Evolutionary conservation across 176 grass and related monocot genomes (phyloP).

Genomic region (Poa annua): DNA sequence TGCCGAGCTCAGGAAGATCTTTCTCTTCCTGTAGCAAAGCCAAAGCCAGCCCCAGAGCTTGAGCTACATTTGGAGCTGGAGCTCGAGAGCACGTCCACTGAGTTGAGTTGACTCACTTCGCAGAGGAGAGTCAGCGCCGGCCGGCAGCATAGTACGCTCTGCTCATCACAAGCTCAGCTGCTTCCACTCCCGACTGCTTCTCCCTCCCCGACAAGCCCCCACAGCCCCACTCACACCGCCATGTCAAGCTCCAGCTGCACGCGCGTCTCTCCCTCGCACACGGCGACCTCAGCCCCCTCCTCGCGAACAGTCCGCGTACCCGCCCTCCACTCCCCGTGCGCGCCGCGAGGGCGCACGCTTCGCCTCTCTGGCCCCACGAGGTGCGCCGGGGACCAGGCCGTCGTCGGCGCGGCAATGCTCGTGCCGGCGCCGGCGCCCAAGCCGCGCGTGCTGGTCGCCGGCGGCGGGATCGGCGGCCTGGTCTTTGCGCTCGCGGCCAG

Average conservation of each 20-base stretch:
- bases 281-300: neutral
- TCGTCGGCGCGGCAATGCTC: constrained; percentile 28
- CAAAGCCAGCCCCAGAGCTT: neutral
- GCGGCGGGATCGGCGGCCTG: constrained; percentile 84
- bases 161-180: neutral
- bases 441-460: constrained; percentile 67
- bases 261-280: neutral
- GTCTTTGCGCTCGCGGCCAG: constrained; percentile 71
- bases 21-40: neutral
- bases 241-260: constrained; percentile 42
- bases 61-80: neutral
- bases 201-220: neutral
- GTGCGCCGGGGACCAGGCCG: neutral
- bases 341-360: neutral
- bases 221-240: neutral
- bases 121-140: neutral
- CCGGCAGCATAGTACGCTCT: neutral
- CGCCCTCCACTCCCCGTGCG: neutral
- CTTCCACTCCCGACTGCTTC: neutral
- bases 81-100: neutral
- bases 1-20: neutral
- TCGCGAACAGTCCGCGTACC: neutral
- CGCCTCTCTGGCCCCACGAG: neutral
- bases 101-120: neutral
- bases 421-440: neutral